A percentile compares a stretch with the other conserved stretches of the same genome.
phyloP scores from a whole-genome alignment of 192 early-diverging fungal genomes.

The Neocallimastix lanati region DNA sequence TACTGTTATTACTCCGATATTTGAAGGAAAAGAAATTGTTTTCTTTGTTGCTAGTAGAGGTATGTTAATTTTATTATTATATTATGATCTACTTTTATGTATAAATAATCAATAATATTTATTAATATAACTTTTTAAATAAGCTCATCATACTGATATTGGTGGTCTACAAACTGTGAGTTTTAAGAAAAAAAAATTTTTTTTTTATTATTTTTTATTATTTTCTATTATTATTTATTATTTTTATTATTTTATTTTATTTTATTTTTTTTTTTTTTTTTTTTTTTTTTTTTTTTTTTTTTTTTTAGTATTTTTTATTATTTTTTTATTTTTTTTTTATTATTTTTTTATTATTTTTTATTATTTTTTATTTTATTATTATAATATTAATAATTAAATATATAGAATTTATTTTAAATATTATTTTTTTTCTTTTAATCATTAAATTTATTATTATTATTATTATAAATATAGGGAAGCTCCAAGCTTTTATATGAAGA shows the following conservation, averaged over 20 bases:
- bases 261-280: background rate
- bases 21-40: slow-evolving; percentile 50
- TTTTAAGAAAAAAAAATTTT: too few species aligned
- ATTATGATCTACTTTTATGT: too few species aligned
- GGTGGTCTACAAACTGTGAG: slow-evolving; percentile 57
- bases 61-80: too few species aligned
- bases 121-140: too few species aligned
- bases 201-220: background rate
- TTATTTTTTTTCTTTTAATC: background rate
- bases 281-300: background rate
- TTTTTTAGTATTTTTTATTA: too few species aligned
- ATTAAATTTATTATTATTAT: background rate
- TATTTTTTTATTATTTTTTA: too few species aligned
- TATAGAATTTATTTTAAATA: too few species aligned
- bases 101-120: too few species aligned
- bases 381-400: too few species aligned
- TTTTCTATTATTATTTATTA: slow-evolving; percentile 13
- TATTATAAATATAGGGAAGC: slow-evolving; percentile 13
- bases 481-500: slow-evolving; percentile 85
- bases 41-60: slow-evolving; percentile 84
- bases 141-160: slow-evolving; percentile 84
- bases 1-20: slow-evolving; percentile 90
- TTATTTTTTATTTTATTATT: too few species aligned
- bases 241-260: background rate
- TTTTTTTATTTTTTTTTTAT: too few species aligned